A percentile compares a stretch with the other conserved stretches of the same genome.
Evolutionary conservation across 75 land plant genomes (phyloP).

Genomic region (Cryptomeria japonica): DNA sequence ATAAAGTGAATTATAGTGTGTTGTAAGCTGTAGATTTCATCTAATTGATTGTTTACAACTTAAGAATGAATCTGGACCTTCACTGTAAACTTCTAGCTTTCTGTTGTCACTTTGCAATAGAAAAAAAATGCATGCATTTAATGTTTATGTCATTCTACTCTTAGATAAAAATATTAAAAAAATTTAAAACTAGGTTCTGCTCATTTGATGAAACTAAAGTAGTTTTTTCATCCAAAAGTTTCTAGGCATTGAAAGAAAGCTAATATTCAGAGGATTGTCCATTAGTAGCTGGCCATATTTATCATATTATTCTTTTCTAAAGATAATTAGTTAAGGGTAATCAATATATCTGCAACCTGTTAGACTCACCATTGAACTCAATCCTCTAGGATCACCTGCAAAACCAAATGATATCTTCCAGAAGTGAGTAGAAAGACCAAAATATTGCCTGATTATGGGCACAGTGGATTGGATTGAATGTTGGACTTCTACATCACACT

Average conservation of each 20-base stretch:
- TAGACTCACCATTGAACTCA: too few relatives aligned
- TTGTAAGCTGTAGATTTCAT: neutral
- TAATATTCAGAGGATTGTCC: neutral
- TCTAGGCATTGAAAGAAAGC: neutral
- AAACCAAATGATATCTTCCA: too few relatives aligned
- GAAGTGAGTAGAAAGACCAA: too few relatives aligned
- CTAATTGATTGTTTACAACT: neutral
- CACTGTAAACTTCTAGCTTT: neutral
- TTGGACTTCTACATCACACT: too few relatives aligned
- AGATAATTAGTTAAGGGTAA: too few relatives aligned
- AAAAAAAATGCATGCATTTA: neutral
- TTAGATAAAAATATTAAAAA: neutral
- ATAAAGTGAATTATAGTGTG: neutral
- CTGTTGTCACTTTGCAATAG: neutral
- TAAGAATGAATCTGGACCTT: neutral
- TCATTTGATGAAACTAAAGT: neutral
- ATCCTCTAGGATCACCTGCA: too few relatives aligned
- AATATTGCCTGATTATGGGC: too few relatives aligned
- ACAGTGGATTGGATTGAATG: too few relatives aligned
- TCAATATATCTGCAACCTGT: too few relatives aligned
- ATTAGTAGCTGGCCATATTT: neutral
- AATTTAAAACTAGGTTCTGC: neutral
- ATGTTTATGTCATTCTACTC: neutral
- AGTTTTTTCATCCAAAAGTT: neutral
- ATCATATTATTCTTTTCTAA: too few relatives aligned